Percentiles rank a stretch among this genome's conserved stretches.
phyloP scores from a whole-genome alignment of 1,139 yeast genomes.

The Nakaseomyces kungkrabaensis region DNA sequence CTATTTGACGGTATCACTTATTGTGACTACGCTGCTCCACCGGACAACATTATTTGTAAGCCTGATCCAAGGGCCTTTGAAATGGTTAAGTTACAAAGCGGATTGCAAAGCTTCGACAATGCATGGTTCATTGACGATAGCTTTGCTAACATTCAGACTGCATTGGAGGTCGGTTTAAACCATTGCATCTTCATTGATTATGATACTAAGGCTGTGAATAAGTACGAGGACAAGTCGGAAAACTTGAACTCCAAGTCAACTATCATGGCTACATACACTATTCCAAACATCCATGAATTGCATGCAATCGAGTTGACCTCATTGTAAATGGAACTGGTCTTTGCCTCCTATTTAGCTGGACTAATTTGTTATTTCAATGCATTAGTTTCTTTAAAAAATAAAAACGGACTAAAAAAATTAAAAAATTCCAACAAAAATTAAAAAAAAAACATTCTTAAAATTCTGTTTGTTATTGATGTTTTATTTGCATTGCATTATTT shows the following conservation, averaged over 20 bases:
- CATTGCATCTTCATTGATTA: constrained; percentile 25
- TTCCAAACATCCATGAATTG: constrained; percentile 25
- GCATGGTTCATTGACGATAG: constrained; percentile 82
- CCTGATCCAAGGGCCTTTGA: constrained; percentile 61
- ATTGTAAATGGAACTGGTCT: not conserved
- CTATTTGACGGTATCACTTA: constrained; percentile 86
- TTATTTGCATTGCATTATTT: not conserved
- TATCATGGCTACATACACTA: constrained; percentile 9
- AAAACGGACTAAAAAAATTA: constrained; percentile 1
- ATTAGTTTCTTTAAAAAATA: not conserved
- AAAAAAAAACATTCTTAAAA: not conserved
- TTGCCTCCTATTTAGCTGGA: not conserved
- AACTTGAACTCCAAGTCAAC: constrained; percentile 2
- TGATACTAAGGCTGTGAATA: not conserved
- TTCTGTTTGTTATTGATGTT: not conserved
- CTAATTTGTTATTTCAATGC: not conserved
- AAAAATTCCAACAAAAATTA: not conserved
- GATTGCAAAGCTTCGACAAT: constrained; percentile 39
- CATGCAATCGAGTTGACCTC: constrained; percentile 9
- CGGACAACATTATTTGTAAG: constrained; percentile 64
- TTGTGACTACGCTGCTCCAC: constrained; percentile 59
- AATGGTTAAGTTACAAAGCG: constrained; percentile 53
- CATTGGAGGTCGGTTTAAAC: constrained; percentile 35
- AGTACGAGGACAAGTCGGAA: constrained; percentile 1
- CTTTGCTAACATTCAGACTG: constrained; percentile 45